Evolutionary conservation across 495 filamentous ascomycete species (phyloP).

Genomic region (Entonaema liquescens): DNA sequence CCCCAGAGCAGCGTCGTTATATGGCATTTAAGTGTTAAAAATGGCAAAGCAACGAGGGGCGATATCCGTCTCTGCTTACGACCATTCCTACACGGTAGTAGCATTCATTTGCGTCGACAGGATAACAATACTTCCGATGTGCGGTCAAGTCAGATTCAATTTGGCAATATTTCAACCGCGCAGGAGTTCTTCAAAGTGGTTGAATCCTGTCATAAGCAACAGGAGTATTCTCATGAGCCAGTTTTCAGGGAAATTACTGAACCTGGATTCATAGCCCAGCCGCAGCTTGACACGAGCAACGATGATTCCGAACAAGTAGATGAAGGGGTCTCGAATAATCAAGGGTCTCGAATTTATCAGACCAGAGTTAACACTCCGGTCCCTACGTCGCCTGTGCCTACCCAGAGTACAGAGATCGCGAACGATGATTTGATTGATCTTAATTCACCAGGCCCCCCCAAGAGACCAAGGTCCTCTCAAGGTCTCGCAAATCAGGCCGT

Average conservation of each 20-base stretch:
- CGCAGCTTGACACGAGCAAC: not conserved
- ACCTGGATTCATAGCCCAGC: not conserved
- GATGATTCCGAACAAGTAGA: not conserved
- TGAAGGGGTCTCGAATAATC: not conserved
- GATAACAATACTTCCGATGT: not conserved
- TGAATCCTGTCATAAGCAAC: not conserved
- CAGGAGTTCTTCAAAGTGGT: not conserved
- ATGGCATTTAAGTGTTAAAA: constrained; percentile 10
- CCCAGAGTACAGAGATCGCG: not conserved
- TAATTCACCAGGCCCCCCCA: not conserved
- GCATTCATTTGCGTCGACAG: constrained; percentile 6
- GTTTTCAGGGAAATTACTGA: not conserved
- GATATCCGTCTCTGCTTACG: constrained; percentile 21
- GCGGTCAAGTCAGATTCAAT: not conserved
- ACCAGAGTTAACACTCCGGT: not conserved
- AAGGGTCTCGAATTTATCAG: not conserved
- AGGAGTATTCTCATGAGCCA: not conserved
- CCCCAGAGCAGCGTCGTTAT: not conserved
- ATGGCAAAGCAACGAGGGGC: not conserved
- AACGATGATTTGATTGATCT: constrained; percentile 4
- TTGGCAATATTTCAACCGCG: not conserved
- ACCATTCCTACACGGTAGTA: not conserved
- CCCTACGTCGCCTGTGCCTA: not conserved
- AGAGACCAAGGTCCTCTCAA: not conserved
- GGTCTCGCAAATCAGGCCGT: not conserved